These are phyloP conservation scores for Sisymbrium irio DNA, from an alignment of 345 rosid genomes.

Conservation along the genomic window DNA sequence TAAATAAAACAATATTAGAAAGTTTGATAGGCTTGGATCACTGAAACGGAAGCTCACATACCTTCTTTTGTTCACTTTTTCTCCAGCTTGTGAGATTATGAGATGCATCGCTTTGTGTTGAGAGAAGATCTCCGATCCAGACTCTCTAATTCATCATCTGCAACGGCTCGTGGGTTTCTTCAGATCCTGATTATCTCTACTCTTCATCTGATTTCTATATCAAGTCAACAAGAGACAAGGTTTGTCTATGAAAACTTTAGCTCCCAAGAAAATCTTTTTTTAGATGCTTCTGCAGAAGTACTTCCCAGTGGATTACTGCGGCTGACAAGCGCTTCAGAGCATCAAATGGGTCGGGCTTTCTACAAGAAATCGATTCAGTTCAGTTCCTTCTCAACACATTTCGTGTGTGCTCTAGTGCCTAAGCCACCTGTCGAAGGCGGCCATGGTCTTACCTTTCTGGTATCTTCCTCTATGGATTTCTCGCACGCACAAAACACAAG, in stretches of 20 bases:
- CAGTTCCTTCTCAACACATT: conserved; percentile 48
- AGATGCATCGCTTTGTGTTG: conserved; percentile 12
- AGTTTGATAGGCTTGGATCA: conserved; percentile 19
- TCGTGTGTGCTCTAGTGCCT: conserved; percentile 42
- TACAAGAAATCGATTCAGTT: conserved; percentile 39
- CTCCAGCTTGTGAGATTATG: conserved; percentile 22
- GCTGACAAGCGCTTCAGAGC: conserved; percentile 44
- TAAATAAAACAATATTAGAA: conserved; percentile 12
- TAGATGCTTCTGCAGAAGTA: conserved; percentile 39
- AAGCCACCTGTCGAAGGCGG: conserved; percentile 39
- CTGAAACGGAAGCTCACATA: conserved; percentile 17
- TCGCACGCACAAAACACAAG: conserved; percentile 1
- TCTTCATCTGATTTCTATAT: conserved; percentile 23
- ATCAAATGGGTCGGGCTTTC: conserved; percentile 49
- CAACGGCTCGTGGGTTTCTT: conserved; percentile 19
- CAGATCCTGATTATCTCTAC: conserved; percentile 21
- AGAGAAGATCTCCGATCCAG: conserved; percentile 19
- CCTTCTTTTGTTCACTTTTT: not conserved
- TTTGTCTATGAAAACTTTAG: conserved; percentile 48
- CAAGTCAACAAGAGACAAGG: conserved; percentile 32
- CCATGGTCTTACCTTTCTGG: conserved; percentile 45
- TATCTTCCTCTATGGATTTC: conserved; percentile 37
- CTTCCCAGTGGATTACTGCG: conserved; percentile 45
- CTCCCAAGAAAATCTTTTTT: conserved; percentile 23
- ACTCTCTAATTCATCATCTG: conserved; percentile 26